Evolutionary conservation across 2,329 filamentous ascomycete genomes (phyloP).

Genomic region (Metarhizium brunneum): DNA sequence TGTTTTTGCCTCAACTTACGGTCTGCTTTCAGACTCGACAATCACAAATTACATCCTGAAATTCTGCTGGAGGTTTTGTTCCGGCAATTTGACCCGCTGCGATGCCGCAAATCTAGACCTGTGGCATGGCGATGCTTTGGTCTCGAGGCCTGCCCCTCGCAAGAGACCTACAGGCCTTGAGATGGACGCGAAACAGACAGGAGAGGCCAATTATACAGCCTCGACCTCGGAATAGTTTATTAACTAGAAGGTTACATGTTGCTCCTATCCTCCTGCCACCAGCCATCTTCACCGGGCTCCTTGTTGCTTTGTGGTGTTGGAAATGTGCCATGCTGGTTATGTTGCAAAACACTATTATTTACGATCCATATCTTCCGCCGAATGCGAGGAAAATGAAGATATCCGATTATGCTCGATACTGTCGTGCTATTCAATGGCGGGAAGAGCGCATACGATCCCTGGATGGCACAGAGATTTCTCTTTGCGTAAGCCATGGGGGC

Average conservation of each 20-base stretch:
- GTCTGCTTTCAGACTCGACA: too few relatives aligned
- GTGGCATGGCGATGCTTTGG: neutral
- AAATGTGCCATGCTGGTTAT: constrained; percentile 66
- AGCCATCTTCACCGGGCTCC: constrained; percentile 54
- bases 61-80: neutral
- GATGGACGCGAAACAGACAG: neutral
- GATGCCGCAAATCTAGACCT: neutral
- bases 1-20: too few relatives aligned
- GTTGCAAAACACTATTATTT: constrained; percentile 76
- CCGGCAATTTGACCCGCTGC: neutral
- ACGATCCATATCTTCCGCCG: constrained; percentile 68
- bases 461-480: constrained; percentile 56
- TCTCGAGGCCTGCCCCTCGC: neutral
- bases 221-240: neutral
- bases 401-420: constrained; percentile 49
- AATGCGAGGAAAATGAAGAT: constrained; percentile 61
- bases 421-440: constrained; percentile 56
- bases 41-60: neutral
- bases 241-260: constrained; percentile 18
- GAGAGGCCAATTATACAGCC: neutral
- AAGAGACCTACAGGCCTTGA: neutral
- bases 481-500: constrained; percentile 41
- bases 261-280: constrained; percentile 51
- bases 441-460: constrained; percentile 49
- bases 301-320: constrained; percentile 55